Conservation (phyloP, 768 basidiomycete genomes). For the Suillus brevipes region DNA sequence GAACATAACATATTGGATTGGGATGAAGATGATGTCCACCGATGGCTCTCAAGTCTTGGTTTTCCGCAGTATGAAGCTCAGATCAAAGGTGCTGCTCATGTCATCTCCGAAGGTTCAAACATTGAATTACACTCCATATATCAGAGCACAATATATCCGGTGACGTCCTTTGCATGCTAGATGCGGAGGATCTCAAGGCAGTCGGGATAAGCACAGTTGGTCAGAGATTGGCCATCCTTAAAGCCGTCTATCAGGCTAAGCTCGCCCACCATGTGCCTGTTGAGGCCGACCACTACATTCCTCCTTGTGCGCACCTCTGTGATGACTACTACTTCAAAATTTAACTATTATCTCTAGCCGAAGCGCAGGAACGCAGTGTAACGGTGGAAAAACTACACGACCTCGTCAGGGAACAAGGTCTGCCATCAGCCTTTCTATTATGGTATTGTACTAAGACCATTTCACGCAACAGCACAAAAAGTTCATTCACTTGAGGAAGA, state of each 20-base stretch:
- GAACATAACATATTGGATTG: conserved; percentile 54
- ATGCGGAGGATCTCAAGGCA: conserved; percentile 81
- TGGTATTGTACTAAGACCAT: conserved; percentile 10
- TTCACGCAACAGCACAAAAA: conserved; percentile 55
- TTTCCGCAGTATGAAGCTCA: conserved; percentile 83
- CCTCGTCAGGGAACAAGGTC: conserved; percentile 76
- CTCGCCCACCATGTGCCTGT: conserved; percentile 79
- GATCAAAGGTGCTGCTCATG: conserved; percentile 62
- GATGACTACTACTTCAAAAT: neutral
- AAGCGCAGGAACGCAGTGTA: conserved; percentile 54
- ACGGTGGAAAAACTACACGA: conserved; percentile 68
- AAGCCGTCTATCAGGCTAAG: conserved; percentile 89
- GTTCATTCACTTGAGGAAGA: conserved; percentile 74
- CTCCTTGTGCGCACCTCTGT: conserved; percentile 66
- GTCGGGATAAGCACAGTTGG: conserved; percentile 90
- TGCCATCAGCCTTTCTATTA: conserved; percentile 14
- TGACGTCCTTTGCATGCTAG: conserved; percentile 81
- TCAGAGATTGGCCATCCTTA: conserved; percentile 88
- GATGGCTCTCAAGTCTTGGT: conserved; percentile 76
- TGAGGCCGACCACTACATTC: conserved; percentile 82
- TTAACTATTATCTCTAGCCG: conserved; percentile 41
- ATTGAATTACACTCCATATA: conserved; percentile 9
- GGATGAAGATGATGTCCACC: conserved; percentile 77
- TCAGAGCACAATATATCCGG: conserved; percentile 92
- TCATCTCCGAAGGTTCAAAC: neutral